These are phyloP conservation scores for Saccharomycopsis fermentans DNA, from an alignment of 805 yeast genomes.

Conservation along the genomic window DNA sequence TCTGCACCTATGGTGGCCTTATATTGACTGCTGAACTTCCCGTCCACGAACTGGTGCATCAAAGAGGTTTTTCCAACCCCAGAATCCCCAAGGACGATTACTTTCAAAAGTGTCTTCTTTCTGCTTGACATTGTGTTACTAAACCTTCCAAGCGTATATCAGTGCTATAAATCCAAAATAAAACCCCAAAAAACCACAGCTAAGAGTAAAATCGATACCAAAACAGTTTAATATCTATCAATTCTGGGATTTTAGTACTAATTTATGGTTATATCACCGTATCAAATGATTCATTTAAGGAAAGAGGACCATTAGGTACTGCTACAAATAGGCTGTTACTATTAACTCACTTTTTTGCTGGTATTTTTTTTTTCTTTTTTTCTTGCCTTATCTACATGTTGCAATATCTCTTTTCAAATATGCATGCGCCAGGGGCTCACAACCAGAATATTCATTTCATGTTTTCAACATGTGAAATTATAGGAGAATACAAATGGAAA, in stretches of 20 bases:
- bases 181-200: no score
- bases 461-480: neutral
- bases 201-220: no score
- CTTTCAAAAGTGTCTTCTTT: slow-evolving; percentile 71
- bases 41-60: slow-evolving; percentile 95
- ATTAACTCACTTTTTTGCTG: neutral
- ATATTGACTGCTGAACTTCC: slow-evolving; percentile 89
- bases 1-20: slow-evolving; percentile 98
- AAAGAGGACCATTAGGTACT: no score
- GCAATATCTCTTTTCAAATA: neutral
- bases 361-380: neutral
- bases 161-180: no score
- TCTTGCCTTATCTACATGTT: neutral
- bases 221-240: no score
- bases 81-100: slow-evolving; percentile 90
- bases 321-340: neutral
- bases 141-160: neutral
- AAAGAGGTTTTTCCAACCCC: slow-evolving; percentile 96
- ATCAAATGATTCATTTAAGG: no score
- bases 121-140: slow-evolving; percentile 30
- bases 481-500: neutral
- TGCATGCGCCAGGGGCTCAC: neutral
- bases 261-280: no score
- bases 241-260: no score
- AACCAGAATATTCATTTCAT: neutral